These are phyloP conservation scores for Melanomma pulvis-pyrius DNA, from an alignment of 495 filamentous ascomycete genomes.

Conservation along the genomic window DNA sequence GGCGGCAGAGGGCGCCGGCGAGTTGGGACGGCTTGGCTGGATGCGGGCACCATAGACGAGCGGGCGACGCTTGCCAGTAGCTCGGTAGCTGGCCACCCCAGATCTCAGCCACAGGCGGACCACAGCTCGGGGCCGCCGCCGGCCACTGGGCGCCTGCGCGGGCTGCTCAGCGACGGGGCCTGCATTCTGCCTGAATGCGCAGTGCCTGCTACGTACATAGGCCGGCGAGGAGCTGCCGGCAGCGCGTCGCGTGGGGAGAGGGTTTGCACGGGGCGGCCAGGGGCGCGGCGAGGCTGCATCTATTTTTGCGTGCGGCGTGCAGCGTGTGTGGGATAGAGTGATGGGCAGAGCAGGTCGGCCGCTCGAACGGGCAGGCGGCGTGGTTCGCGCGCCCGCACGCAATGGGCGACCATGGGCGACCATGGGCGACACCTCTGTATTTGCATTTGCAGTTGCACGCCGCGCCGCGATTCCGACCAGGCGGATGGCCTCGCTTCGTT, in stretches of 20 bases:
- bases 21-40: constrained; percentile 19
- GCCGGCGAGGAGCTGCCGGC: not conserved
- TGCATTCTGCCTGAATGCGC: constrained; percentile 18
- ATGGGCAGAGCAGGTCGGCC: not conserved
- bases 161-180: not conserved
- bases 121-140: constrained; percentile 31
- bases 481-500: constrained; percentile 12
- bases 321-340: not conserved
- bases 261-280: constrained; percentile 10
- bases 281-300: constrained; percentile 17
- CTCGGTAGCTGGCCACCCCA: constrained; percentile 28
- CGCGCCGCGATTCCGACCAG: too few relatives aligned
- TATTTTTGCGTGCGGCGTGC: constrained; percentile 27
- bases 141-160: not conserved
- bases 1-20: constrained; percentile 10
- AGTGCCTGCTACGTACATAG: not conserved
- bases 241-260: constrained; percentile 27
- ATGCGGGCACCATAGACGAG: constrained; percentile 5
- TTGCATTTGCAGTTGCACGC: too few relatives aligned
- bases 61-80: constrained; percentile 20
- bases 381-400: not conserved
- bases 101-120: constrained; percentile 34
- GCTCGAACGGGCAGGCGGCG: constrained; percentile 7
- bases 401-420: too few relatives aligned
- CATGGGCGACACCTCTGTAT: too few relatives aligned